A percentile compares a stretch with the other conserved stretches of the same genome.
Evolutionary conservation across 441 rosid species (phyloP).

Genomic region (Raphanus hybrid): DNA sequence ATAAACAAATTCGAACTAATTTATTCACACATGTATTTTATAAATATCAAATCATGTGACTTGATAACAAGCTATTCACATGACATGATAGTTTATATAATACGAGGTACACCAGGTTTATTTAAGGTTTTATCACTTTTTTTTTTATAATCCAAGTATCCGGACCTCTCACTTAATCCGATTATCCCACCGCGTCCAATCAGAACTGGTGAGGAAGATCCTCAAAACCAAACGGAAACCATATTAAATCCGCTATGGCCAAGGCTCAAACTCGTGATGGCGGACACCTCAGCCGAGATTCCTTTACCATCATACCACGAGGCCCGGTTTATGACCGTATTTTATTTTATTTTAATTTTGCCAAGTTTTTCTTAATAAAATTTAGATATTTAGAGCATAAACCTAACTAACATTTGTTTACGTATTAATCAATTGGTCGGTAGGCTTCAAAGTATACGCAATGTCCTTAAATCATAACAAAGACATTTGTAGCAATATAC

Average conservation of each 20-base stretch:
- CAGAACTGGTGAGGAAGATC: no score
- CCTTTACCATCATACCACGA: no score
- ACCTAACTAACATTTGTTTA: not conserved
- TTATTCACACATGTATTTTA: no score
- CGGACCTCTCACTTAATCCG: no score
- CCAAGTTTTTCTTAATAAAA: not conserved
- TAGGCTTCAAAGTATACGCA: conserved; percentile 17
- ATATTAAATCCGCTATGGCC: no score
- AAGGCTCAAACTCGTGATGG: no score
- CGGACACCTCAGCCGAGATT: no score
- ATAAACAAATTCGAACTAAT: no score
- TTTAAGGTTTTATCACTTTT: conserved; percentile 1
- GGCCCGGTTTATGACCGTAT: no score
- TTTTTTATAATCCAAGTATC: no score
- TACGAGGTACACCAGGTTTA: not conserved
- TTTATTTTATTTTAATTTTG: not conserved
- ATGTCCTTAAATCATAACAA: conserved; percentile 29
- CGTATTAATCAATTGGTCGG: conserved; percentile 3
- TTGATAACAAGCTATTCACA: not conserved
- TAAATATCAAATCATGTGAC: not conserved
- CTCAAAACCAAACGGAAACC: no score
- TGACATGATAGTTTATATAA: not conserved
- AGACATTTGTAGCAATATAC: conserved; percentile 18
- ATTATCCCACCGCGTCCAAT: no score
- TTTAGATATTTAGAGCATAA: not conserved